These are phyloP conservation scores for Taphrina flavorubra DNA, from an alignment of 1,139 yeast genomes.

Conservation along the genomic window DNA sequence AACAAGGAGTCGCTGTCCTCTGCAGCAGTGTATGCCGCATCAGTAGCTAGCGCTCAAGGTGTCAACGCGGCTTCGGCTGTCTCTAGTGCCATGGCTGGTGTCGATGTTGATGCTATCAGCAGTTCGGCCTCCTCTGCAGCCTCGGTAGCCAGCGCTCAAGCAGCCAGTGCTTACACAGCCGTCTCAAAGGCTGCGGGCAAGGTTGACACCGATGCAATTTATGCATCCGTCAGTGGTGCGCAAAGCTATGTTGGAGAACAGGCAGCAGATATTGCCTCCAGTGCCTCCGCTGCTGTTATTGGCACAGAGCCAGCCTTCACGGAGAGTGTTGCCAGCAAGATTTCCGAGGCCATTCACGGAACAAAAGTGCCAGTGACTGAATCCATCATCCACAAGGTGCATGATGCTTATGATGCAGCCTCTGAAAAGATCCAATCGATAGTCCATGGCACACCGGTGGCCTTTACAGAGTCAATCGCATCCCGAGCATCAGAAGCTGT, in stretches of 20 bases:
- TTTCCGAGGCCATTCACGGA: conserved; percentile 33
- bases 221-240: conserved; percentile 2
- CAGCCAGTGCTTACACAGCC: conserved; percentile 32
- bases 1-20: conserved; percentile 12
- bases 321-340: conserved; percentile 26
- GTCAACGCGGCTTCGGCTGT: conserved; percentile 29
- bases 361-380: conserved; percentile 17
- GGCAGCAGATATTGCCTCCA: conserved; percentile 23
- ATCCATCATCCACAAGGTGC: conserved; percentile 15
- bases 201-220: conserved; percentile 26
- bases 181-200: conserved; percentile 14
- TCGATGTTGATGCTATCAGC: conserved; percentile 34
- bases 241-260: conserved; percentile 18
- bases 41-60: conserved; percentile 28
- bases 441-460: conserved; percentile 34
- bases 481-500: conserved; percentile 29
- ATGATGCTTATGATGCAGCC: conserved; percentile 19
- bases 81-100: conserved; percentile 17
- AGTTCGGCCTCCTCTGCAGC: conserved; percentile 30
- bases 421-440: conserved; percentile 16
- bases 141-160: conserved; percentile 32
- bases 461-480: conserved; percentile 31
- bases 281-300: conserved; percentile 28
- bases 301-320: conserved; percentile 32
- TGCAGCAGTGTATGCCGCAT: conserved; percentile 12